A percentile compares a stretch with the other conserved stretches of the same genome.
Evolutionary conservation across 1,284 basidiomycete species (phyloP).

Genomic region (Pseudozyma tsukubaensis): DNA sequence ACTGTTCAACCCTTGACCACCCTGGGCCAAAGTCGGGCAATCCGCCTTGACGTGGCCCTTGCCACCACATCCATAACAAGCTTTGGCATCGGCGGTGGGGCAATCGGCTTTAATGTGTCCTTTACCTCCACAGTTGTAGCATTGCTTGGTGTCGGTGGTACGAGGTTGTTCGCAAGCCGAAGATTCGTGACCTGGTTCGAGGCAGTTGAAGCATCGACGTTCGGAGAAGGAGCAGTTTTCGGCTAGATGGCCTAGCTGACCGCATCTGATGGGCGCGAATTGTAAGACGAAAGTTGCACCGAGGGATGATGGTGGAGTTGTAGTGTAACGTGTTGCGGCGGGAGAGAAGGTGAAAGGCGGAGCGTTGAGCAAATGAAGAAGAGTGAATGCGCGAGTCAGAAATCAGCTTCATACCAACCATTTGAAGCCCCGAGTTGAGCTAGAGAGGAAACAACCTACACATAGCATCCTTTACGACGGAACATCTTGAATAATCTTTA

Average conservation of each 20-base stretch:
- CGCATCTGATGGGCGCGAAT: not conserved
- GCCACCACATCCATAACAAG: conserved; percentile 24
- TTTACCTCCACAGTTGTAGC: conserved; percentile 49
- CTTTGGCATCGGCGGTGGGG: conserved; percentile 21
- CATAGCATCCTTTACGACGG: conserved; percentile 40
- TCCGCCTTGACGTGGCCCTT: conserved; percentile 16
- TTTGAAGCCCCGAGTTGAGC: too few species aligned
- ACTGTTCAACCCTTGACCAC: too few species aligned
- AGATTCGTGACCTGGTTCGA: conserved; percentile 46
- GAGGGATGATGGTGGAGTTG: too few species aligned
- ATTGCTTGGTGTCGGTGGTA: conserved; percentile 49
- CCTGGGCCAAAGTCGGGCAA: conserved; percentile 3
- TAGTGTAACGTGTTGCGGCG: too few species aligned
- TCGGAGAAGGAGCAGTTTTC: conserved; percentile 51
- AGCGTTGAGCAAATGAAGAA: too few species aligned
- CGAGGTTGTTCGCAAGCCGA: conserved; percentile 43
- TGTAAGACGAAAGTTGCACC: not conserved
- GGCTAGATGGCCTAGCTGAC: conserved; percentile 46
- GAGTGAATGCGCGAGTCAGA: too few species aligned
- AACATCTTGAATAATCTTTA: conserved; percentile 15
- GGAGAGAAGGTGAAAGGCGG: too few species aligned
- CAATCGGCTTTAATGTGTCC: conserved; percentile 51
- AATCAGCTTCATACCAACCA: too few species aligned
- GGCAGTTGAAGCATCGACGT: conserved; percentile 56
- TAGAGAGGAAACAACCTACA: conserved; percentile 5